Base-by-base conservation (phyloP, 352 stramenopile genomes). In the Globisporangium middletonii region DNA sequence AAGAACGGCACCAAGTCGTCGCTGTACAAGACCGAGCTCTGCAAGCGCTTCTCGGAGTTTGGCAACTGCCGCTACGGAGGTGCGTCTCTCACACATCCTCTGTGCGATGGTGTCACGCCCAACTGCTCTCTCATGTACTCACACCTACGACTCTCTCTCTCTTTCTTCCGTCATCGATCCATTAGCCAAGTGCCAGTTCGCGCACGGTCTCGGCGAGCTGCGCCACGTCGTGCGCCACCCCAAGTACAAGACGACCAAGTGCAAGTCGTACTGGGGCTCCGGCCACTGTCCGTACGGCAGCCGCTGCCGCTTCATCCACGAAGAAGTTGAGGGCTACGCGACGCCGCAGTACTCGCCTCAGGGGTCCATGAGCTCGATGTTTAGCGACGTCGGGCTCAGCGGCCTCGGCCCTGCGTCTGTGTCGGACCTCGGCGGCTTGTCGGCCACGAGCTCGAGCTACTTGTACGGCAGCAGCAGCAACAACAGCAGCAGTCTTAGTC, bases 231-330 rank as follows among this genome's bases (percentile, higher is more conserved):
- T 91, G 53, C 85, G 85, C 61, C 85, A 94, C 62, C 85, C 85
- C 52, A 94, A 94, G 77, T 92, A 94, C 80, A 94, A 94, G 74
- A 94, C 85, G n/a, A 93, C 83, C 59, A 93, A 93, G 68, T 96
- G 85, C 80, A 95, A 96, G 77, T 92, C 83, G 38, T 96, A 95
- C 69, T 88, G 84, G 77, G 79, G 83, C n/a, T 94, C 86, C 16
- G 86, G 86, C 27, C 79, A 92, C 66, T 96, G 86, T 56, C 84
- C 77, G 15, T 96, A 96, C 69, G 86, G 86, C 45, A 85, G 69
- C 43, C 83, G 86, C 62, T 96, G 86, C 64, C 77, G 86, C 53
- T 96, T 95, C 61, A 95, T 96, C 55, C 86, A 96, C 64, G 82
- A 94, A 57, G 83, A 92, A 59, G 58, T 75, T 2, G 82, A 92